These are phyloP conservation scores for Fusarium sp. DNA, from an alignment of 2,329 filamentous ascomycete species.

Conservation along the genomic window DNA sequence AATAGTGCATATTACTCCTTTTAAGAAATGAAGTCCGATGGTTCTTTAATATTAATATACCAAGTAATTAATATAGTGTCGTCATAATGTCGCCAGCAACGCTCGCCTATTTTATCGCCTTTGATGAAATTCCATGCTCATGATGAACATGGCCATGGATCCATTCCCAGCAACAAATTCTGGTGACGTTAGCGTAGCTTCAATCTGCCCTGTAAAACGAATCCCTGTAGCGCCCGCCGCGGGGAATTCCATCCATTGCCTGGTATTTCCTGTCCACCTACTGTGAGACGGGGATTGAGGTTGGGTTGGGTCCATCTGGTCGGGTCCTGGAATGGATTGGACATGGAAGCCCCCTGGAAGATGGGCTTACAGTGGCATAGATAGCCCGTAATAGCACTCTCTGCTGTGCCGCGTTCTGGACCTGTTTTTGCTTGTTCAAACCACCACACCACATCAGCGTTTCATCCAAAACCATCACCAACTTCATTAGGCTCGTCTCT, in stretches of 20 bases:
- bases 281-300: not conserved
- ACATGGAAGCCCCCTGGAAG: not conserved
- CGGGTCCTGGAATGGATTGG: not conserved
- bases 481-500: conserved; percentile 33
- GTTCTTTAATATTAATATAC: not conserved
- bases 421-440: conserved; percentile 32
- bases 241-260: conserved; percentile 26
- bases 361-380: conserved; percentile 7
- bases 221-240: conserved; percentile 17
- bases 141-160: conserved; percentile 13
- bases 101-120: conserved; percentile 1
- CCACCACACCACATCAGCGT: conserved; percentile 36
- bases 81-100: conserved; percentile 23
- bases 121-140: conserved; percentile 14
- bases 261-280: conserved; percentile 1
- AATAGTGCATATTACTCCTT: conserved; percentile 22
- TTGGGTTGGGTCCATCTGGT: not conserved
- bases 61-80: not conserved
- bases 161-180: not conserved
- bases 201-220: conserved; percentile 15
- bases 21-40: not conserved
- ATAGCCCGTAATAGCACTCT: conserved; percentile 6
- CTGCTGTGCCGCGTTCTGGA: conserved; percentile 22
- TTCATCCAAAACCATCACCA: conserved; percentile 34
- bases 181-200: conserved; percentile 27